phyloP scores from a whole-genome alignment of 495 filamentous ascomycete species.

The Chaetomium tenue region DNA sequence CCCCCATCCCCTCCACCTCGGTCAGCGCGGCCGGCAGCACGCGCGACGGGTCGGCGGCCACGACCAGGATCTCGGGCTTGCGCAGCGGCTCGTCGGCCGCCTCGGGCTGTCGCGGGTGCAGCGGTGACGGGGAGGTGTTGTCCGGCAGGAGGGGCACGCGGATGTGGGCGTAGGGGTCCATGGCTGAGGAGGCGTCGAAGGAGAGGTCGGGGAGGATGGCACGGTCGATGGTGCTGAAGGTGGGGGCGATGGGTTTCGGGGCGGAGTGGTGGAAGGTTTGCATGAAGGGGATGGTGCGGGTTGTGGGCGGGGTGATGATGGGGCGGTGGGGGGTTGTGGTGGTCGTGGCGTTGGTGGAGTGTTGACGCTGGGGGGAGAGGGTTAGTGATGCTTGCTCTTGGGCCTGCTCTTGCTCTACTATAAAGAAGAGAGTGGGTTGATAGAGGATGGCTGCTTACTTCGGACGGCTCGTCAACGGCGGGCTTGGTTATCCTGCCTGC shows the following conservation, averaged over 20 bases:
- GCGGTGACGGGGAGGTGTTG: conserved; percentile 29
- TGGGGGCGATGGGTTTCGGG: conserved; percentile 28
- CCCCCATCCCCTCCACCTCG: conserved; percentile 46
- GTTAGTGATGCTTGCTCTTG: not conserved
- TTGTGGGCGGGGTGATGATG: conserved; percentile 22
- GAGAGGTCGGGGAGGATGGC: conserved; percentile 41
- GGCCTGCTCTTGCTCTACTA: conserved; percentile 8
- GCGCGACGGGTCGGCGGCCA: conserved; percentile 45
- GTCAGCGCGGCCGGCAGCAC: conserved; percentile 45
- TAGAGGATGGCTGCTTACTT: conserved; percentile 24
- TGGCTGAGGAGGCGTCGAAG: not conserved
- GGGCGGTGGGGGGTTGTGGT: conserved; percentile 33
- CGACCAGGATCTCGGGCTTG: conserved; percentile 40
- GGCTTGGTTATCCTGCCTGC: conserved; percentile 28
- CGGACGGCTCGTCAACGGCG: conserved; percentile 17
- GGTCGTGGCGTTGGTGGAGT: conserved; percentile 30
- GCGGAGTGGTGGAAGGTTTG: conserved; percentile 51
- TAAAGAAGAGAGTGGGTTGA: not conserved
- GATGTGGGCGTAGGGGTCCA: conserved; percentile 41
- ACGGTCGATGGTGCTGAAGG: conserved; percentile 40
- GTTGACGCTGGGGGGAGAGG: not conserved
- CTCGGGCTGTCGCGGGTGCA: conserved; percentile 28
- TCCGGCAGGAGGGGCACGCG: conserved; percentile 50
- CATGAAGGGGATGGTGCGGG: conserved; percentile 43
- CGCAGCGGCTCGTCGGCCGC: conserved; percentile 37